These are phyloP conservation scores for Vigna mungo DNA, from an alignment of 306 rosid genomes.

Conservation along the genomic window DNA sequence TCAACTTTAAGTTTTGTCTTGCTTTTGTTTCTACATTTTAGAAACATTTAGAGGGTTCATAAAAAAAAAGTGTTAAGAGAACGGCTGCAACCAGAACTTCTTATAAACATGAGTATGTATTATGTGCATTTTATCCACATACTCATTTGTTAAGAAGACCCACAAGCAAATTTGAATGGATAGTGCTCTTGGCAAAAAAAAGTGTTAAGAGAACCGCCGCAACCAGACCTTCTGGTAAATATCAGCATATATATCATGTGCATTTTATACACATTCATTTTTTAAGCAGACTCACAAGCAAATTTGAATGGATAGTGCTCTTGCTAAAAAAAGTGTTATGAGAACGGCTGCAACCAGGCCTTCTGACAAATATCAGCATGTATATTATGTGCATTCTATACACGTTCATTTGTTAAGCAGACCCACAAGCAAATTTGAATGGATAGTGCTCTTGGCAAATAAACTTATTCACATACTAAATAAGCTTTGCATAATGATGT, in stretches of 20 bases:
- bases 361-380: slow-evolving; percentile 21
- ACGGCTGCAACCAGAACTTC: not conserved
- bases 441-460: slow-evolving; percentile 2
- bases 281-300: slow-evolving; percentile 7
- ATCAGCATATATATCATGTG: not conserved
- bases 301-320: slow-evolving; percentile 1
- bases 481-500: not conserved
- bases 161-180: no score
- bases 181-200: not conserved
- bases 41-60: slow-evolving; percentile 1
- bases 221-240: not conserved
- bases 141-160: no score
- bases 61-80: not conserved
- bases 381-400: not conserved
- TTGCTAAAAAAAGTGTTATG: not conserved
- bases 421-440: slow-evolving; percentile 14
- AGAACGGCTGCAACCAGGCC: no score
- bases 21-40: not conserved
- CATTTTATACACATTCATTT: slow-evolving; percentile 1
- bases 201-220: not conserved
- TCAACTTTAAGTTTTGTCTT: slow-evolving; percentile 17
- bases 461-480: slow-evolving; percentile 30
- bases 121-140: not conserved
- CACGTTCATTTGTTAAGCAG: slow-evolving; percentile 8
- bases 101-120: slow-evolving; percentile 2